Evolutionary conservation across 306 rosid species (phyloP).

Genomic region (Gynostemma pentaphyllum): DNA sequence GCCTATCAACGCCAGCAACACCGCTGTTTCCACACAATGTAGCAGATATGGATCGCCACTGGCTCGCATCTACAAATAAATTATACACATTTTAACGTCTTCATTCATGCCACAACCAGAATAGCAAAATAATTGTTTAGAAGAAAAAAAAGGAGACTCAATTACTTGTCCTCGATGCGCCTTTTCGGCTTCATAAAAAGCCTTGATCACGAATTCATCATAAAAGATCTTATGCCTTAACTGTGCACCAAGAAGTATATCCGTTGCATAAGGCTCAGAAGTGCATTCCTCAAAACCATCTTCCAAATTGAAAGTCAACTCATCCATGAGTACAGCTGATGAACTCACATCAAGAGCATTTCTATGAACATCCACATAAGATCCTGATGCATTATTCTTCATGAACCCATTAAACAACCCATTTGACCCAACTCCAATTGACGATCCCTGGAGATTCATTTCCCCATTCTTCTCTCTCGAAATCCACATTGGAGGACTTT

Average conservation of each 20-base stretch:
- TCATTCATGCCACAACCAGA: constrained; percentile 8
- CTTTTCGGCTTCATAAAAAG: constrained; percentile 86
- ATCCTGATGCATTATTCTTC: constrained; percentile 60
- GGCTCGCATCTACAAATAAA: constrained; percentile 58
- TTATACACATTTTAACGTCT: constrained; percentile 12
- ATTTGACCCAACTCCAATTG: constrained; percentile 32
- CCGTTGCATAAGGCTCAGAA: constrained; percentile 58
- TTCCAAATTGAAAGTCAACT: constrained; percentile 72
- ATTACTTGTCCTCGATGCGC: constrained; percentile 94
- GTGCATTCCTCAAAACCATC: constrained; percentile 44
- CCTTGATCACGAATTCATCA: constrained; percentile 79
- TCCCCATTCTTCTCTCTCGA: constrained; percentile 31
- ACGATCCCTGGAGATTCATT: constrained; percentile 19
- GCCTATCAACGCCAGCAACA: constrained; percentile 72
- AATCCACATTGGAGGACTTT: constrained; percentile 35
- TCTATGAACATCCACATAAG: constrained; percentile 37
- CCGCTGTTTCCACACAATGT: constrained; percentile 93
- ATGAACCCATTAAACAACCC: constrained; percentile 74
- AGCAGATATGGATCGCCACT: constrained; percentile 93
- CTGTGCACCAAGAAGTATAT: constrained; percentile 73
- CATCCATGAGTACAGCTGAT: constrained; percentile 38
- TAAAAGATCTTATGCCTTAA: constrained; percentile 61
- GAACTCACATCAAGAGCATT: constrained; percentile 31
- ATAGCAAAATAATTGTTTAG: no score
- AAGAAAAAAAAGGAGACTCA: constrained; percentile 1